phyloP scores from a whole-genome alignment of 257 asterid genomes.

The Solanum neorickii region DNA sequence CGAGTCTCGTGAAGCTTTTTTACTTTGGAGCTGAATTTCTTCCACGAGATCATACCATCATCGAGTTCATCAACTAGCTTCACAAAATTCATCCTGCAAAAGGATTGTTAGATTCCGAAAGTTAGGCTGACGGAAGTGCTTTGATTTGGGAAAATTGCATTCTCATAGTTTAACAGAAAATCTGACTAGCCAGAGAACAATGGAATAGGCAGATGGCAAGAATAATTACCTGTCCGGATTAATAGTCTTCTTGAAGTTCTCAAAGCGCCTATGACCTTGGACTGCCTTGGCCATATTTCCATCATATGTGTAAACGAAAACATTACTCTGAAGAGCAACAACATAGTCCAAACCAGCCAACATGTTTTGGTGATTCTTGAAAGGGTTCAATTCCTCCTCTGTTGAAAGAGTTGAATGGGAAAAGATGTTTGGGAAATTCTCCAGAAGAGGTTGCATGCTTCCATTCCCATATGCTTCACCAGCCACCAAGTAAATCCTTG shows the following conservation, averaged over 20 bases:
- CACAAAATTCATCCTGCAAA: constrained; percentile 64
- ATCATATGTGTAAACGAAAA: constrained; percentile 80
- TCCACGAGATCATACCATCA: constrained; percentile 66
- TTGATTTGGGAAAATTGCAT: background rate
- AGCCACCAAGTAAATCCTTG: constrained; percentile 85
- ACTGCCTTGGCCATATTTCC: constrained; percentile 99
- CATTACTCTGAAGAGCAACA: constrained; percentile 80
- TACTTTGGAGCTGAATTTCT: constrained; percentile 68
- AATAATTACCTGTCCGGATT: constrained; percentile 65
- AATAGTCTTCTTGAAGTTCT: constrained; percentile 79
- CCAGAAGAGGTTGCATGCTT: constrained; percentile 69
- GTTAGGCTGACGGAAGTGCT: background rate
- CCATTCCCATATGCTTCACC: constrained; percentile 95
- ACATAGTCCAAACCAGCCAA: constrained; percentile 91
- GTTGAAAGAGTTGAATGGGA: constrained; percentile 69
- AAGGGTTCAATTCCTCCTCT: constrained; percentile 61
- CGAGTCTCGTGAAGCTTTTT: constrained; percentile 63
- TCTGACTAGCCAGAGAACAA: background rate
- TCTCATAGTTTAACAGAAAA: background rate
- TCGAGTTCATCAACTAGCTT: constrained; percentile 73
- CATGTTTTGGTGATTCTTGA: constrained; percentile 84
- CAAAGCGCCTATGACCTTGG: constrained; percentile 88
- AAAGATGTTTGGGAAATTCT: constrained; percentile 65
- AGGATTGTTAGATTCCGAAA: background rate
- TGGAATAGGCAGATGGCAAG: background rate